Evolutionary conservation across 805 yeast genomes (phyloP).

Genomic region (Nematodospora valgi): DNA sequence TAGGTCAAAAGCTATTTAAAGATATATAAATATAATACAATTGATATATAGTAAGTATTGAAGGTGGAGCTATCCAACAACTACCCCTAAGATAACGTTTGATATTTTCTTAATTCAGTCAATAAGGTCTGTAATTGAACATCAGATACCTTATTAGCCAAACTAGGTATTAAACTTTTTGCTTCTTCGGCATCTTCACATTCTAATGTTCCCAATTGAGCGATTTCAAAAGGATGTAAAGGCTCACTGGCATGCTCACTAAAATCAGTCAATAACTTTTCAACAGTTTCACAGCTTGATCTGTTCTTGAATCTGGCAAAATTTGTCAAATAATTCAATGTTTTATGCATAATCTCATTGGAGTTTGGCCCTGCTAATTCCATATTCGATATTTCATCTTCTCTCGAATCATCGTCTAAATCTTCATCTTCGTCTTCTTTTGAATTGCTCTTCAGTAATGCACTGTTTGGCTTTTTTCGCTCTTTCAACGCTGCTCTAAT

Average conservation of each 20-base stretch:
- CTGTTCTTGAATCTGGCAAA: conserved; percentile 91
- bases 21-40: no score
- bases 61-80: no score
- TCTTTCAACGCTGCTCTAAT: conserved; percentile 87
- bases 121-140: conserved; percentile 83
- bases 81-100: conserved; percentile 40
- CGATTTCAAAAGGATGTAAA: conserved; percentile 92
- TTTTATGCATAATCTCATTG: conserved; percentile 85
- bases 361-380: conserved; percentile 67
- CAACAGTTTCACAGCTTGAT: conserved; percentile 91
- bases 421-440: conserved; percentile 17
- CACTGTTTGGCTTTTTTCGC: conserved; percentile 30
- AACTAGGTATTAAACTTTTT: conserved; percentile 86
- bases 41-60: no score
- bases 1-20: no score
- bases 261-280: conserved; percentile 76
- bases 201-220: conserved; percentile 85
- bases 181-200: conserved; percentile 99
- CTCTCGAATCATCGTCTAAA: conserved; percentile 38
- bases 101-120: conserved; percentile 73
- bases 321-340: conserved; percentile 78
- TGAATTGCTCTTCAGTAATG: neutral
- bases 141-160: conserved; percentile 75
- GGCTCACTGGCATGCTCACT: conserved; percentile 35
- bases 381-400: conserved; percentile 44